Evolutionary conservation across 352 stramenopile species (phyloP), one percentile per base, ranked within the genome.

Genomic region (Pelagophyceae sp.): DNA sequence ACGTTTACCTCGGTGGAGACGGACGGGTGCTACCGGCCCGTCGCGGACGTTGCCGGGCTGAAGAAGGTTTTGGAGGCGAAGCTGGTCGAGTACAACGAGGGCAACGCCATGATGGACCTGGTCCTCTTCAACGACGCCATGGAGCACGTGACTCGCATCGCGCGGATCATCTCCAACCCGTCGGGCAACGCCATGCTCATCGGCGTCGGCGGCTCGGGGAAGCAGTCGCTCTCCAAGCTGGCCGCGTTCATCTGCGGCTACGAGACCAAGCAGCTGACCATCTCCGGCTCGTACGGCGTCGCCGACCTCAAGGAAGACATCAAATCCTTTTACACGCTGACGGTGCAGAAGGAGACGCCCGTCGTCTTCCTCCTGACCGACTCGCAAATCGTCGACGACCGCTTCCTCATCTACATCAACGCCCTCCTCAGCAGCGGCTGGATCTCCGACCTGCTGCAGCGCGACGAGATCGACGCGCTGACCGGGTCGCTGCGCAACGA

Each of bases 391-490:
- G 93, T 98, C 50, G 95, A 98, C 80, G 94, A 98, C 74, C 87
- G 93, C 25, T 98, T 99, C 84, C 89, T 99, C 1, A 96, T 99
- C 54, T 98, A 97, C 82, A 98, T 99, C 80, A 99, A 99, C 85
- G 93, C 97, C 58, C 96, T 99, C 82, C 86, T 98, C 6, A 94
- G 90, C 35, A 93, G 87, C 74, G 95, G 95, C 3, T 98, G 94
- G 94, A 96, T 99, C 76, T 91, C 93, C 2, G 95, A 98, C 82
- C 85, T 99, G 20, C 98, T 98, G 84, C 86, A 92, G 0, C 98
- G 97, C 81, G 95, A 98, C 80, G 95, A 99, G 72, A 86, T 98
- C 19, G 95, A 98, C 76, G 89, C 87, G 3, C 82, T 98, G 32
- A 78, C 98, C 0, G 92, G 89, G 29, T 85, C 86, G 0, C 83